Conservation (phyloP, 2,329 filamentous ascomycete genomes). For the Pyrenochaeta sp. region DNA sequence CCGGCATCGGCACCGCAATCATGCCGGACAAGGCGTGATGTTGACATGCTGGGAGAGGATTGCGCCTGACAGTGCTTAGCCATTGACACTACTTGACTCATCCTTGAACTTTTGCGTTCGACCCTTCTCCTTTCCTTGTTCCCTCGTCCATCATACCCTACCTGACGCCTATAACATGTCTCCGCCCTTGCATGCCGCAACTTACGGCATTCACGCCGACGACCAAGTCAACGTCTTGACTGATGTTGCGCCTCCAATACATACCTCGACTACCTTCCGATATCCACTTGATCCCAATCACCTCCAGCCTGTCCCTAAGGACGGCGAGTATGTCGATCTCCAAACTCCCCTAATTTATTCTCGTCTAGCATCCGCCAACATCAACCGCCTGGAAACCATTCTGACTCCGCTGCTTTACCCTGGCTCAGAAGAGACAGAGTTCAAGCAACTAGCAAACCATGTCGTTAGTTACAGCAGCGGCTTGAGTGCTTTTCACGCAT, state of each 20-base stretch:
- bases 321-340: constrained; percentile 51
- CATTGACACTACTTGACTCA: neutral
- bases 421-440: constrained; percentile 32
- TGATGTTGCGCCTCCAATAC: constrained; percentile 87
- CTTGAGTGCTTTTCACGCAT: constrained; percentile 85
- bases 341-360: constrained; percentile 71
- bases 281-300: constrained; percentile 75
- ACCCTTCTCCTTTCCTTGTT: neutral
- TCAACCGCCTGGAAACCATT: constrained; percentile 83
- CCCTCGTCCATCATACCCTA: neutral
- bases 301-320: constrained; percentile 59
- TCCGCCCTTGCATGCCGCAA: constrained; percentile 62
- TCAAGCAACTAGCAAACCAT: constrained; percentile 51
- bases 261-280: constrained; percentile 90
- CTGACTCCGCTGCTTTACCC: constrained; percentile 75
- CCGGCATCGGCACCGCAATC: too few relatives aligned
- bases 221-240: constrained; percentile 75
- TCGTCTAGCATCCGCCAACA: constrained; percentile 77
- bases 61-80: neutral
- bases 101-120: neutral
- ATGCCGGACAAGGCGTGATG: constrained; percentile 25
- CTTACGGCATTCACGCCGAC: constrained; percentile 82
- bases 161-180: neutral
- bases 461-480: constrained; percentile 83
- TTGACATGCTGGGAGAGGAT: constrained; percentile 12